phyloP scores from a whole-genome alignment of 352 stramenopile species.

The Phytophthora idaei region DNA sequence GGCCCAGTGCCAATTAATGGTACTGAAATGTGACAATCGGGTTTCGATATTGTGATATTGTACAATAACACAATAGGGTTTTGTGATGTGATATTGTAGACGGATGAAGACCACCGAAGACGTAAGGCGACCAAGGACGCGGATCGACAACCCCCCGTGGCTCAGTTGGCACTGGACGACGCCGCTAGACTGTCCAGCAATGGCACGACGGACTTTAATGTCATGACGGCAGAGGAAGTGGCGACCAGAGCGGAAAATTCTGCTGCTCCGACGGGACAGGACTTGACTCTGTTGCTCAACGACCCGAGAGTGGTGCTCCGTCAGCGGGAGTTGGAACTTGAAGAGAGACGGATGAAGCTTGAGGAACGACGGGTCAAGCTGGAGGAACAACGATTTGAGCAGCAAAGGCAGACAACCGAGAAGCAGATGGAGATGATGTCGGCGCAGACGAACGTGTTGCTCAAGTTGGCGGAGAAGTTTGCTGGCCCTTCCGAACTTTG shows the following conservation, averaged over 20 bases:
- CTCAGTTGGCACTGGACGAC: slow-evolving; percentile 22
- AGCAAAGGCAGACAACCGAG: slow-evolving; percentile 28
- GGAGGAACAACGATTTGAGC: slow-evolving; percentile 35
- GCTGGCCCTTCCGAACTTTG: not conserved
- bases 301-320: slow-evolving; percentile 29
- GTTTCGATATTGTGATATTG: slow-evolving; percentile 13
- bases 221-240: not conserved
- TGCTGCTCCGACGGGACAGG: not conserved
- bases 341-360: slow-evolving; percentile 28
- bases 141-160: slow-evolving; percentile 10
- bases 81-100: slow-evolving; percentile 25
- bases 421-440: slow-evolving; percentile 39
- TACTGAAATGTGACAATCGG: slow-evolving; percentile 4
- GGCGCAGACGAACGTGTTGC: slow-evolving; percentile 33
- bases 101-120: slow-evolving; percentile 24
- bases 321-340: slow-evolving; percentile 28
- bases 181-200: slow-evolving; percentile 16
- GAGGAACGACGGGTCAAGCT: slow-evolving; percentile 29
- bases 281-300: slow-evolving; percentile 22
- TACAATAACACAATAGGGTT: slow-evolving; percentile 12
- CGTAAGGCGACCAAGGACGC: slow-evolving; percentile 17
- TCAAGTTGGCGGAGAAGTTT: slow-evolving; percentile 33
- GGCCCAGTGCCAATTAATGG: slow-evolving; percentile 22
- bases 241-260: not conserved
- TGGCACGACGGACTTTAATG: slow-evolving; percentile 2